Percentiles rank a stretch among this genome's conserved stretches.
Evolutionary conservation across 1,284 basidiomycete genomes (phyloP).

Genomic region (Phellopilus nigrolimitatus): DNA sequence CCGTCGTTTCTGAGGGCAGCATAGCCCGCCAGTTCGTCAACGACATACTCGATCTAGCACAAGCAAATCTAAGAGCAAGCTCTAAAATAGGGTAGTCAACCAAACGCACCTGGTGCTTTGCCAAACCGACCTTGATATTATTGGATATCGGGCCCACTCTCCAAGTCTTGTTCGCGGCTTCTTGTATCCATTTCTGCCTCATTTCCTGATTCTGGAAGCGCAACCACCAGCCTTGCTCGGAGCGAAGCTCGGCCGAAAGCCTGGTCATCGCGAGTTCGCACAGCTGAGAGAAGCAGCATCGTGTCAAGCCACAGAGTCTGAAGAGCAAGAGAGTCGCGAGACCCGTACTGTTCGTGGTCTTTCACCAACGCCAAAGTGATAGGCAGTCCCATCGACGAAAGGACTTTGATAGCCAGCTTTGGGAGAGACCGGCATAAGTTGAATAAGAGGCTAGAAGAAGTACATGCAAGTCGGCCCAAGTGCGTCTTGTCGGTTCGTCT

Average conservation of each 20-base stretch:
- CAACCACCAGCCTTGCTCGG: slow-evolving; percentile 40
- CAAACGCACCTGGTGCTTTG: slow-evolving; percentile 36
- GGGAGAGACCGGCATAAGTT: too few relatives aligned
- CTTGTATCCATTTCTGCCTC: slow-evolving; percentile 32
- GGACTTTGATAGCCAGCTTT: slow-evolving; percentile 41
- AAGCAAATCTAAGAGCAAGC: slow-evolving; percentile 5
- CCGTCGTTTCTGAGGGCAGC: slow-evolving; percentile 37
- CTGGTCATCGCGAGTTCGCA: slow-evolving; percentile 46
- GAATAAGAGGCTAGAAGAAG: too few relatives aligned
- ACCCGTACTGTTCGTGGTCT: slow-evolving; percentile 41
- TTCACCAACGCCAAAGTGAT: slow-evolving; percentile 32
- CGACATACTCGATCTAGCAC: slow-evolving; percentile 41
- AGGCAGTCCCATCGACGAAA: slow-evolving; percentile 40
- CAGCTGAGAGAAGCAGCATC: slow-evolving; percentile 30
- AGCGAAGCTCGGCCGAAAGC: slow-evolving; percentile 41
- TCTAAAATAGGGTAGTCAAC: neutral
- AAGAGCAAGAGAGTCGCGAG: neutral
- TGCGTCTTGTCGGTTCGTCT: too few relatives aligned
- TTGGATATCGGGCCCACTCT: slow-evolving; percentile 30
- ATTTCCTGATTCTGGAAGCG: slow-evolving; percentile 27
- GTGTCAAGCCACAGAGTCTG: neutral
- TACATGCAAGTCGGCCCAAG: too few relatives aligned
- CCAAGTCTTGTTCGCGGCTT: slow-evolving; percentile 31
- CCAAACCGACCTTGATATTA: slow-evolving; percentile 32
- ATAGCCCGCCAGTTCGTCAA: slow-evolving; percentile 48